Evolutionary conservation across 169 alveolate genomes (phyloP), one percentile per base, ranked within the genome.

Genomic region (Plasmodium gonderi): DNA sequence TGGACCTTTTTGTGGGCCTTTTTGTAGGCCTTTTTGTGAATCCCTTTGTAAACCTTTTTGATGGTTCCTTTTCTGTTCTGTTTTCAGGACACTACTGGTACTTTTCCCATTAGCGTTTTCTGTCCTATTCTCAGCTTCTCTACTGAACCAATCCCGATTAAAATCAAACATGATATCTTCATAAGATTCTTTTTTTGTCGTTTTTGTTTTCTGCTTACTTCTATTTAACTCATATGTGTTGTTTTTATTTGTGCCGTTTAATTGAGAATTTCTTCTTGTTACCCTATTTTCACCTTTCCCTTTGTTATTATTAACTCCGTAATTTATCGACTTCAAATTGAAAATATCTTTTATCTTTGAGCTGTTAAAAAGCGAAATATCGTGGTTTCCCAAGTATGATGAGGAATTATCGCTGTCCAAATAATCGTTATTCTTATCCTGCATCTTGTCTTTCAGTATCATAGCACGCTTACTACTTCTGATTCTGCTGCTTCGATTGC

Each of bases 351-450:
- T 85, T 74, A 85, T 74, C 45, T 75, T 75, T 2, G 87, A 49
- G 47, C 85, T 85, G 23, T 77, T 75, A 23, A 85, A 85, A 5
- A 85, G 68, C 33, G 92, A 85, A 51, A 85, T 64, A 12, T 85
- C 92, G 49, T 85, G 65, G 38, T 85, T 85, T 6, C 79, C 92
- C 45, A 85, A 36, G 36, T 85, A 85, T 0, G 92, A 85, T 26
- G 78, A 80, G 7, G 92, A 85, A 77, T 74, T 74, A 5, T 74
- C 80, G 29, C 92, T 85, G 6, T 23, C 36, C 45, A n/a, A n/a
- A 4, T 17, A 64, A 7, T 80, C 91, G 11, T 80, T 38, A 8
- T 17, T 23, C 5, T 49, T 14, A 17, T 45, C 64, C 20, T 40
- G 23, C 76, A 26, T 26, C 40, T 79, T 54, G 20, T 79, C 75